A percentile compares a stretch with the other conserved stretches of the same genome.
Conservation (phyloP, 2,329 filamentous ascomycete genomes). For the Fusarium sp. region DNA sequence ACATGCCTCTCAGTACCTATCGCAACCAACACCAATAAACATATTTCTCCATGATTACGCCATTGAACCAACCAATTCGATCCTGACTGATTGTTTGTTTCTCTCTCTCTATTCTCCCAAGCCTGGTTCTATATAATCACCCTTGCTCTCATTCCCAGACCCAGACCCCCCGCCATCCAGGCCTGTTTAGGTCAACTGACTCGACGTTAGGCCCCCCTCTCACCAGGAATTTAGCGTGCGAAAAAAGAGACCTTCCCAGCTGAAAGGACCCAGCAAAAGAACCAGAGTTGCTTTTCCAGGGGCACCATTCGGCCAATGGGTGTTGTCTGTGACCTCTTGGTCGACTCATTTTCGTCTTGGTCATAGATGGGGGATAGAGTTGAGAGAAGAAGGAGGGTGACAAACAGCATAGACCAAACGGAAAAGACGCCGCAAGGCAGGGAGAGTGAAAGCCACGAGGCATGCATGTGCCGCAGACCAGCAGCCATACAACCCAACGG, state of each 20-base stretch:
- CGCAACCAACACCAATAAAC: constrained; percentile 14
- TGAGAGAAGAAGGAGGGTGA: constrained; percentile 13
- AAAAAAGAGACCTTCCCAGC: constrained; percentile 26
- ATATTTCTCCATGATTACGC: constrained; percentile 6
- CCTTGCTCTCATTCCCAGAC: constrained; percentile 5
- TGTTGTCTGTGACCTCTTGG: constrained; percentile 3
- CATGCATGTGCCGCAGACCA: not conserved
- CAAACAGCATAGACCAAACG: constrained; percentile 25
- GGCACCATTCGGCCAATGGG: constrained; percentile 23
- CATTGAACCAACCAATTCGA: not conserved
- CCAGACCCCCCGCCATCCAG: constrained; percentile 20
- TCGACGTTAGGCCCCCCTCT: constrained; percentile 30
- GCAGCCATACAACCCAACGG: not conserved
- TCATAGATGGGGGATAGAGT: constrained; percentile 4
- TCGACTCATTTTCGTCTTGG: constrained; percentile 12
- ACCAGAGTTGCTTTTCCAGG: constrained; percentile 23
- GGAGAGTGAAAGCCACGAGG: constrained; percentile 13
- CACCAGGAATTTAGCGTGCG: constrained; percentile 22
- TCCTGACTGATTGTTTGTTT: not conserved
- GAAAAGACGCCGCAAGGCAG: constrained; percentile 26
- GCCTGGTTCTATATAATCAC: constrained; percentile 3
- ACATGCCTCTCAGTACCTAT: not conserved
- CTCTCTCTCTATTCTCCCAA: constrained; percentile 7
- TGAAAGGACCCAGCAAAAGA: constrained; percentile 32
- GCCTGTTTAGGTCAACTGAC: constrained; percentile 37